These are phyloP conservation scores for Tephrocybe rancida DNA, from an alignment of 768 basidiomycete species.

Conservation along the genomic window DNA sequence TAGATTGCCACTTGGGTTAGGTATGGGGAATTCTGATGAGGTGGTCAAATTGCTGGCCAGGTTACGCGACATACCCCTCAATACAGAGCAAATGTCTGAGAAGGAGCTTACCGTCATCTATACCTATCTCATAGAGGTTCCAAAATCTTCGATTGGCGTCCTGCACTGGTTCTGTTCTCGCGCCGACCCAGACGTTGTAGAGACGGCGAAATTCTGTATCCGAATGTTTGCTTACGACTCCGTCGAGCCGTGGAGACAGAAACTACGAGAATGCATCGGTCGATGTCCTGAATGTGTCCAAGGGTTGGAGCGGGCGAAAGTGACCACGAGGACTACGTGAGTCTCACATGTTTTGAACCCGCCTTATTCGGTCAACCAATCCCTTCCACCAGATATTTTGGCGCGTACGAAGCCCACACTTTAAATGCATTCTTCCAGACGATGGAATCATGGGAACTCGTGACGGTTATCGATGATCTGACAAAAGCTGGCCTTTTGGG, in stretches of 20 bases:
- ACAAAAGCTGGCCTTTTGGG: slow-evolving; percentile 28
- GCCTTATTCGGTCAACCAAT: neutral
- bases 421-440: slow-evolving; percentile 59
- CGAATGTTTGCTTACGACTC: slow-evolving; percentile 80
- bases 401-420: slow-evolving; percentile 55
- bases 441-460: slow-evolving; percentile 70
- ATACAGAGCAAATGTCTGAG: slow-evolving; percentile 49
- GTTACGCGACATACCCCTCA: slow-evolving; percentile 62
- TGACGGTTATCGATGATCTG: slow-evolving; percentile 52
- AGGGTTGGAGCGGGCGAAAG: slow-evolving; percentile 65
- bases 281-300: slow-evolving; percentile 74
- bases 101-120: slow-evolving; percentile 51
- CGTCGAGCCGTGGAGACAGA: slow-evolving; percentile 66
- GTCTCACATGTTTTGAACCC: slow-evolving; percentile 31
- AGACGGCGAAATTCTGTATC: slow-evolving; percentile 79
- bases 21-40: slow-evolving; percentile 26
- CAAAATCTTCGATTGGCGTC: slow-evolving; percentile 36
- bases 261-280: slow-evolving; percentile 54
- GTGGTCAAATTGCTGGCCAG: slow-evolving; percentile 52
- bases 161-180: slow-evolving; percentile 84
- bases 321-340: slow-evolving; percentile 69
- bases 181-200: slow-evolving; percentile 55
- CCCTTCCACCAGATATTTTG: slow-evolving; percentile 63
- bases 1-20: neutral
- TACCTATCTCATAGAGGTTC: slow-evolving; percentile 52